Evolutionary conservation across 768 basidiomycete genomes (phyloP).

Genomic region (Butyriboletus loyo): DNA sequence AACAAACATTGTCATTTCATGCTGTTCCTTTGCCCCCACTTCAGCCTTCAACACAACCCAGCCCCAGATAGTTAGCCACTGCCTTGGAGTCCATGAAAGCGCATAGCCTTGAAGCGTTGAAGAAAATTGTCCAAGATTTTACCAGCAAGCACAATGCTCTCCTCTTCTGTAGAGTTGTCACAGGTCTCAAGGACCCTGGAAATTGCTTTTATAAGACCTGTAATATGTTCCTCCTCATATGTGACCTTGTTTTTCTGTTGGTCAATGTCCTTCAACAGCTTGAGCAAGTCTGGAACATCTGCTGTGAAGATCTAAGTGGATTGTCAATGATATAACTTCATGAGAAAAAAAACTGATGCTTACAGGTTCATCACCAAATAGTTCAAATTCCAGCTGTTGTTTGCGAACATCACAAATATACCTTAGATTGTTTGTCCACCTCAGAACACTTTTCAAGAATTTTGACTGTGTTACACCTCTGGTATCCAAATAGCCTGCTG

Average conservation of each 20-base stretch:
- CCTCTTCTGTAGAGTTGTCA: not conserved
- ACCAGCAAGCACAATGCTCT: constrained; percentile 9
- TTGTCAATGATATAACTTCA: not conserved
- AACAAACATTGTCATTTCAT: not conserved
- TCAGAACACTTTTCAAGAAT: constrained; percentile 4
- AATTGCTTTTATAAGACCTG: constrained; percentile 11
- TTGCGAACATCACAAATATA: not conserved
- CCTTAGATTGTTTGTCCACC: constrained; percentile 14
- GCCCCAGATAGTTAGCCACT: not conserved
- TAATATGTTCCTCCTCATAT: constrained; percentile 7
- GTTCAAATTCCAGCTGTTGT: not conserved
- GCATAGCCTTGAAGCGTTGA: constrained; percentile 17
- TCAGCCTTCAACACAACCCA: not conserved
- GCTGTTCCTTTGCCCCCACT: not conserved
- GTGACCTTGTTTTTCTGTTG: constrained; percentile 20
- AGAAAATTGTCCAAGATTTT: constrained; percentile 20
- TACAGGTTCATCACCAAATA: constrained; percentile 24
- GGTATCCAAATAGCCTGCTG: not conserved
- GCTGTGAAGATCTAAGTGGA: not conserved
- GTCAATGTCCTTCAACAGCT: constrained; percentile 22
- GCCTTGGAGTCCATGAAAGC: not conserved
- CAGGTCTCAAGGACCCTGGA: not conserved
- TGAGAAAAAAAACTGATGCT: not conserved
- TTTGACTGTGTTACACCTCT: not conserved
- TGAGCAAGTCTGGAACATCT: constrained; percentile 13